These are phyloP conservation scores for Mucor velutinosus DNA, from an alignment of 371 early-diverging fungal species.

Conservation along the genomic window DNA sequence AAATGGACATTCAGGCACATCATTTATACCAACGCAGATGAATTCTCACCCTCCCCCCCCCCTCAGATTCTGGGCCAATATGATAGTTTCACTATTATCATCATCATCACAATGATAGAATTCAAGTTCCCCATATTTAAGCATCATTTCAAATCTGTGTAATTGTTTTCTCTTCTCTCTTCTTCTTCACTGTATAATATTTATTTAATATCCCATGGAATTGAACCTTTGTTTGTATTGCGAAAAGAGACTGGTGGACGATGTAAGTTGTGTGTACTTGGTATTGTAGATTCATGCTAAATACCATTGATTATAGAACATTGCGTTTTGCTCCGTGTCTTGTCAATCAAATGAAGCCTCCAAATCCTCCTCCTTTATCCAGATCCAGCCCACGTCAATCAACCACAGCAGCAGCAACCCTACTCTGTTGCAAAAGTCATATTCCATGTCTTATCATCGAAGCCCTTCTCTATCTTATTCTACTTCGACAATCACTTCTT, in stretches of 20 bases:
- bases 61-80: background rate
- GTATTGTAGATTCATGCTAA: background rate
- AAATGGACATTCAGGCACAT: background rate
- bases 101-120: background rate
- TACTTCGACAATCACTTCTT: background rate
- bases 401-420: slow-evolving; percentile 7
- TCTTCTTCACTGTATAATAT: slow-evolving; percentile 1
- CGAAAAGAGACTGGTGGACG: slow-evolving; percentile 30
- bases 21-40: background rate
- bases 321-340: slow-evolving; percentile 27
- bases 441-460: slow-evolving; percentile 26
- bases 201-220: slow-evolving; percentile 17
- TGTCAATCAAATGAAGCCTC: slow-evolving; percentile 32
- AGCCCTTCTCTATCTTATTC: slow-evolving; percentile 26
- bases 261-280: slow-evolving; percentile 15
- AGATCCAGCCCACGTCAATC: background rate
- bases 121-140: background rate
- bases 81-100: background rate
- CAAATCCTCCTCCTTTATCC: slow-evolving; percentile 8
- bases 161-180: slow-evolving; percentile 3
- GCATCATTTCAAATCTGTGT: background rate
- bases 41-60: slow-evolving; percentile 5
- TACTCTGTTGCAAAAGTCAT: background rate
- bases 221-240: slow-evolving; percentile 31
- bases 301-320: slow-evolving; percentile 10